These are phyloP conservation scores for Monosporascus sp. DNA, from an alignment of 2,329 filamentous ascomycete species.

Conservation along the genomic window DNA sequence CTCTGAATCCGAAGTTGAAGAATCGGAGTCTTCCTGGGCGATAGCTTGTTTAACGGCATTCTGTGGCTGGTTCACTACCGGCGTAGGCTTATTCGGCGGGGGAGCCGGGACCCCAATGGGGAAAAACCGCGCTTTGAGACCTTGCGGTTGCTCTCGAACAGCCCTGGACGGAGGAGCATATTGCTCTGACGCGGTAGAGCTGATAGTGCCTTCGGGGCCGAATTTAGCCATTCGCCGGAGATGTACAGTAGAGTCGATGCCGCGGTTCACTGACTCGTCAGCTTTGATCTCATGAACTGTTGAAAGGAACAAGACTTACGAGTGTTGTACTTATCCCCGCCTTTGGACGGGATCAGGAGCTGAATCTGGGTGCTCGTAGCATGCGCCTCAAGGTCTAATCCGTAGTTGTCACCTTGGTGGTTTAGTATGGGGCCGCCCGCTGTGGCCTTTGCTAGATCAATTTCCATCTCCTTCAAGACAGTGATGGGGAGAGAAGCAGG, in stretches of 20 bases:
- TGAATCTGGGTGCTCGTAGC: slow-evolving; percentile 49
- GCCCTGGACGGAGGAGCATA: slow-evolving; percentile 43
- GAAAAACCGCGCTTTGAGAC: slow-evolving; percentile 61
- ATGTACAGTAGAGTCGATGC: slow-evolving; percentile 57
- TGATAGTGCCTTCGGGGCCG: slow-evolving; percentile 33
- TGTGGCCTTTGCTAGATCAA: slow-evolving; percentile 51
- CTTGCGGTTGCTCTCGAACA: slow-evolving; percentile 61
- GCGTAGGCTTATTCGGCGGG: not conserved
- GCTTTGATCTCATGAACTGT: slow-evolving; percentile 13
- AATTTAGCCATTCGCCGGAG: slow-evolving; percentile 60
- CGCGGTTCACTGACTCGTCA: slow-evolving; percentile 33
- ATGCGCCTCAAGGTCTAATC: slow-evolving; percentile 48
- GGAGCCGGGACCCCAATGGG: slow-evolving; percentile 53
- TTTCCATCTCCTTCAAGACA: slow-evolving; percentile 59
- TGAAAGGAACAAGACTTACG: slow-evolving; percentile 36
- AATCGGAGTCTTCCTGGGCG: slow-evolving; percentile 34
- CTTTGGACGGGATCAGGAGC: slow-evolving; percentile 55
- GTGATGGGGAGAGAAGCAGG: slow-evolving; percentile 66
- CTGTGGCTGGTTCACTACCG: not conserved
- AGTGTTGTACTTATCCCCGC: slow-evolving; percentile 48
- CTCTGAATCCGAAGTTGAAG: slow-evolving; percentile 31
- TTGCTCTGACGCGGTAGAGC: slow-evolving; percentile 34
- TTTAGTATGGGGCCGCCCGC: slow-evolving; percentile 52
- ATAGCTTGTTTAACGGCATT: slow-evolving; percentile 1
- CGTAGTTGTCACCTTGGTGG: slow-evolving; percentile 61